Evolutionary conservation across 169 alveolate genomes (phyloP).

Genomic region (Plasmodium chabaudi): DNA sequence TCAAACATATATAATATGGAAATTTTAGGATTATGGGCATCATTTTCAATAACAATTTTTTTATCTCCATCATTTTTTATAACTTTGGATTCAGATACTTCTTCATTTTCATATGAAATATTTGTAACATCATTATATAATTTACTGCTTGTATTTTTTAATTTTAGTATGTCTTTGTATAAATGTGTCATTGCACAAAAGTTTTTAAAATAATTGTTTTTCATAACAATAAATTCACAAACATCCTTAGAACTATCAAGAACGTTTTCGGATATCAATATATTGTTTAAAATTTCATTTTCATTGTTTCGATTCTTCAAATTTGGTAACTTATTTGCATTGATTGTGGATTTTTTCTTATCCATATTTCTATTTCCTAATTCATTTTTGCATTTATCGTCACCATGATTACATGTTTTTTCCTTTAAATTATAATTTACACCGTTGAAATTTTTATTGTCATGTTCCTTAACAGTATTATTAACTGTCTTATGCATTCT

Average conservation of each 20-base stretch:
- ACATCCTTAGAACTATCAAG: slow-evolving; percentile 45
- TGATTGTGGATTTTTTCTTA: not conserved
- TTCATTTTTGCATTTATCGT: too few relatives aligned
- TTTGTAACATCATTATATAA: slow-evolving; percentile 32
- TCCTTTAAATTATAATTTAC: too few relatives aligned
- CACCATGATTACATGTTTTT: too few relatives aligned
- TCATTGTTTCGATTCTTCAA: not conserved
- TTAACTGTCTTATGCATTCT: slow-evolving; percentile 7
- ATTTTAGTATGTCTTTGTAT: slow-evolving; percentile 10
- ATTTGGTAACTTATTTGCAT: not conserved
- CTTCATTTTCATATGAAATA: slow-evolving; percentile 35
- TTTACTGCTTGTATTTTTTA: slow-evolving; percentile 21
- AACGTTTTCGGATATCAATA: slow-evolving; percentile 21
- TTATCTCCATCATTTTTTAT: slow-evolving; percentile 34
- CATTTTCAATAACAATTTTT: slow-evolving; percentile 44
- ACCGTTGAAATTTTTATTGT: too few relatives aligned
- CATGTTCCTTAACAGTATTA: not conserved
- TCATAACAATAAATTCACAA: slow-evolving; percentile 40
- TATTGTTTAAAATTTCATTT: slow-evolving; percentile 1
- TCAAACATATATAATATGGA: slow-evolving; percentile 51
- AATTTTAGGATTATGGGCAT: slow-evolving; percentile 36
- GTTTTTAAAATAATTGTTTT: slow-evolving; percentile 9
- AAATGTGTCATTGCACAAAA: slow-evolving; percentile 35
- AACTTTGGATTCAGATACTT: slow-evolving; percentile 22
- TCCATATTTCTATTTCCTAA: not conserved